Evolutionary conservation across 352 stramenopile genomes (phyloP).

Genomic region (Blastocystis sp.): DNA sequence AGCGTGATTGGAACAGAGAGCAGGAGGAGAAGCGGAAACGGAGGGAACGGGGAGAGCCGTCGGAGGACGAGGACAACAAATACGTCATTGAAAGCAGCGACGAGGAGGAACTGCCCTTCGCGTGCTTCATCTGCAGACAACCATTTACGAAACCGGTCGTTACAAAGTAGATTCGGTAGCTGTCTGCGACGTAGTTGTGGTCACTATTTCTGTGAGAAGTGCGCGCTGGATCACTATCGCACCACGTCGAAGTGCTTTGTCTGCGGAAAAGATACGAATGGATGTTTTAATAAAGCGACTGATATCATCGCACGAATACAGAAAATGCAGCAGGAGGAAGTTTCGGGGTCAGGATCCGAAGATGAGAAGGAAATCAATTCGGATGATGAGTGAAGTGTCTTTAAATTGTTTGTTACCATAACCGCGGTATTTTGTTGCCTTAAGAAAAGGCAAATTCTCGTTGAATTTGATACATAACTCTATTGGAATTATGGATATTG

Average conservation of each 20-base stretch:
- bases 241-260: slow-evolving; percentile 81
- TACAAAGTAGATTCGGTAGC: slow-evolving; percentile 67
- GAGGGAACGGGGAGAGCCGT: slow-evolving; percentile 69
- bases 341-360: background rate
- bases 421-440: background rate
- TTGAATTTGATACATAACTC: background rate
- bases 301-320: background rate
- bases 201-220: slow-evolving; percentile 91
- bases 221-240: slow-evolving; percentile 77
- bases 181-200: slow-evolving; percentile 68
- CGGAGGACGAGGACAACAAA: slow-evolving; percentile 54
- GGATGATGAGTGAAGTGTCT: background rate
- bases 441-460: slow-evolving; percentile 32
- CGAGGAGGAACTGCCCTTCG: slow-evolving; percentile 74
- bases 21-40: slow-evolving; percentile 80
- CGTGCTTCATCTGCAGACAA: slow-evolving; percentile 86
- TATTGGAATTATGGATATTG: slow-evolving; percentile 28
- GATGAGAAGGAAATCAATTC: background rate
- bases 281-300: slow-evolving; percentile 79
- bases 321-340: background rate
- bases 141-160: slow-evolving; percentile 86
- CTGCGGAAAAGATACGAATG: slow-evolving; percentile 85
- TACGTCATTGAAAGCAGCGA: slow-evolving; percentile 66
- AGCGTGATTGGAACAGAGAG: slow-evolving; percentile 83
- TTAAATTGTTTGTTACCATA: background rate